Base-by-base conservation (phyloP, 805 yeast species). In the Lipomyces oligophaga region DNA sequence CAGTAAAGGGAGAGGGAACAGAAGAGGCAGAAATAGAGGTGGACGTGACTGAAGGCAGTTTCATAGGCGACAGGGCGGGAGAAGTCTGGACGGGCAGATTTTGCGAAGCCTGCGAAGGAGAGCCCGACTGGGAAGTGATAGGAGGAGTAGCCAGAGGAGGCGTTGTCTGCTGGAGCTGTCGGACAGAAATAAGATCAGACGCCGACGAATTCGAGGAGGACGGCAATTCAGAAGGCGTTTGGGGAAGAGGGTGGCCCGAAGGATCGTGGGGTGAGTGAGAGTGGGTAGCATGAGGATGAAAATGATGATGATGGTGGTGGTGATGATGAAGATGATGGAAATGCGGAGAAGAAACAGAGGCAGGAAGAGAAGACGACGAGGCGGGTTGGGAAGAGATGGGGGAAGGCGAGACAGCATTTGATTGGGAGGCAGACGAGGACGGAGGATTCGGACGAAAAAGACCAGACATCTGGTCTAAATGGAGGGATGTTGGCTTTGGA, bases 1-100 rank as follows among this genome's bases (percentile, higher is more conserved):
- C 55, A 2, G 56, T 38, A 38, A 49, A 44, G 13, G 56, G 51
- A 8, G 56, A 52, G 18, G 54, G n/a, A 32, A 34, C 28, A 7
- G 38, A 11, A 21, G 31, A n/a, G 27, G 48, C 24, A 26, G 45
- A 18, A 28, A 15, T 10, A 30, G 13, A 11, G 27, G 22, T 25
- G 34, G 43, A 19, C 20, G 38, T 13, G 33, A 30, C 25, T 5
- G 39, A 4, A 7, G 33, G 27, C 20, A 26, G 20, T n/a, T 32
- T 16, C 11, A n/a, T 2, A 5, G 6, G 22, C 11, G 19, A 6
- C 16, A 24, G 13, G 18, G 33, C 16, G 16, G 7, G 30, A 8
- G 30, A 26, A 8, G 30, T 8, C 30, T 8, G 30, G 13, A 8
- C 30, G 30, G 30, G 8, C 30, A 13, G 11, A 13, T 8, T 8